Evolutionary conservation across 192 early-diverging fungal genomes (phyloP), one percentile per base, ranked within the genome.

Genomic region (Podila epicladia): DNA sequence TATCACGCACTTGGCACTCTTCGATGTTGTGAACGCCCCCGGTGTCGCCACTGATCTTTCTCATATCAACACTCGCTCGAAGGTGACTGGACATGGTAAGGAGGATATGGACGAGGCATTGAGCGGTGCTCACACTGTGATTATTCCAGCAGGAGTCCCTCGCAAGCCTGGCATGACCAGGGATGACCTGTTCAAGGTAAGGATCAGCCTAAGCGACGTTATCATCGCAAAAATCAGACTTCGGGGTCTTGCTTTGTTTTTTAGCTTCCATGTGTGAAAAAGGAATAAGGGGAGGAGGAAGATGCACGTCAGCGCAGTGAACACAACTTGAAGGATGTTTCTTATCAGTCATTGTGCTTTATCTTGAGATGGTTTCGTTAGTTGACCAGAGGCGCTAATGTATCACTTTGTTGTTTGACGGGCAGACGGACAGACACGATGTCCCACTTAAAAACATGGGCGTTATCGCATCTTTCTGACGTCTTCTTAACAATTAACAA

Each of bases 111-210:
- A 82, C 53, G 79, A 82, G 61, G 82, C 86, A 32, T n/a, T 87
- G 26, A 51, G 67, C 35, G 85, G 60, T 45, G 71, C 85, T 20
- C 74, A 93, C 57, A 75, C 92, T 64, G 93, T 97, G 61, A 92
- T 97, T 58, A 97, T 99, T 72, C 96, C 97, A 61, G 97, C 96
- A 57, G 96, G 96, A 65, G 94, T 97, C 11, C 96, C 96, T 62
- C 89, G 97, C 82, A 97, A 98, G 92, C 95, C 94, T 57, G 95
- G 94, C 38, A 98, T 97, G 97, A 95, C 97, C 63, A 92, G 97
- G 82, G 96, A 99, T 84, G 97, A 99, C 82, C 89, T 99, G 53
- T 99, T 99, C 93, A 97, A 97, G 87, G 84, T 85, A 74, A 6
- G 29, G 6, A 11, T 37, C 35, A 37, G 59, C 0, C 4, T 58